Evolutionary conservation across 2,329 filamentous ascomycete genomes (phyloP).

Genomic region (Sordariomycetes sp.): DNA sequence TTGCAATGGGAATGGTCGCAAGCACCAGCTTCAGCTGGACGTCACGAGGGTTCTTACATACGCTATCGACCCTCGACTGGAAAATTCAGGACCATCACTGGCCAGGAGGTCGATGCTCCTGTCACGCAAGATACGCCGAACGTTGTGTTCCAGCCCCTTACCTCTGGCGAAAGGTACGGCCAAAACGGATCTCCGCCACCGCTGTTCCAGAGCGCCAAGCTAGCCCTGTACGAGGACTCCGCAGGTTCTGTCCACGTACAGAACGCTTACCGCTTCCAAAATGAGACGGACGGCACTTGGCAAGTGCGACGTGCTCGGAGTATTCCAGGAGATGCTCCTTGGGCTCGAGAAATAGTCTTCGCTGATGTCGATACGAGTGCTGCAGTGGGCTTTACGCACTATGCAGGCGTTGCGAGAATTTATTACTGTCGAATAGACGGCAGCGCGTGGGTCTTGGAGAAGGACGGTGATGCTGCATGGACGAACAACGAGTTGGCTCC

Average conservation of each 20-base stretch:
- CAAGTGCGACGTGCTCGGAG: constrained; percentile 10
- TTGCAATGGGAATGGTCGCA: constrained; percentile 17
- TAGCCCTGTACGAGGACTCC: constrained; percentile 10
- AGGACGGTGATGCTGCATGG: constrained; percentile 7
- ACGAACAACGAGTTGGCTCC: constrained; percentile 7
- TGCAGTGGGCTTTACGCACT: constrained; percentile 9
- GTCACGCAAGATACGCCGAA: constrained; percentile 8
- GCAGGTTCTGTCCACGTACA: constrained; percentile 7
- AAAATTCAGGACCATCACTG: constrained; percentile 7
- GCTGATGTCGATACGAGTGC: constrained; percentile 9
- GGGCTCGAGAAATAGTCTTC: constrained; percentile 10
- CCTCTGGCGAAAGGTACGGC: constrained; percentile 12
- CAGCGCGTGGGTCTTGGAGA: constrained; percentile 11
- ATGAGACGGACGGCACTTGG: constrained; percentile 7
- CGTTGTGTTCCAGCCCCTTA: constrained; percentile 11
- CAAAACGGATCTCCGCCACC: constrained; percentile 9
- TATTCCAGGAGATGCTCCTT: constrained; percentile 7
- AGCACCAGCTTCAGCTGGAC: constrained; percentile 13
- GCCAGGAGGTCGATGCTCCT: constrained; percentile 5
- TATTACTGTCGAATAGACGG: constrained; percentile 10
- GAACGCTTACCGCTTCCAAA: constrained; percentile 11
- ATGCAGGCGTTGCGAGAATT: constrained; percentile 9
- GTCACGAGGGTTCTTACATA: constrained; percentile 15
- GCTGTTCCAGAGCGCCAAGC: constrained; percentile 11
- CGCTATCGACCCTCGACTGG: constrained; percentile 13